phyloP scores from a whole-genome alignment of 306 rosid genomes.

The Lupinus albus region DNA sequence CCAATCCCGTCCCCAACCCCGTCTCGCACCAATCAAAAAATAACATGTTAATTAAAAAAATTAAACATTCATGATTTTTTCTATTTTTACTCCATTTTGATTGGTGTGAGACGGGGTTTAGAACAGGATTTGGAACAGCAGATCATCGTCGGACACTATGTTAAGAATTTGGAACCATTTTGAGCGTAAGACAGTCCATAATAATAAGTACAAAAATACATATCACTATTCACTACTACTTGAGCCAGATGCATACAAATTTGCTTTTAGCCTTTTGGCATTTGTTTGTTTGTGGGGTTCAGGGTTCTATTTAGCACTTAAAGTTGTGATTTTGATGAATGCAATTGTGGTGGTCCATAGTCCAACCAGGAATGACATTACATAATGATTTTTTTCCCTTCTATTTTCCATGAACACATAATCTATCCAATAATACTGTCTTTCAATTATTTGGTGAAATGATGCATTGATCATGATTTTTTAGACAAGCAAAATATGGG shows the following conservation, averaged over 20 bases:
- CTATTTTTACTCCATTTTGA: too few species aligned
- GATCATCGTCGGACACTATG: too few species aligned
- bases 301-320: constrained; percentile 18
- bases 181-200: constrained; percentile 1
- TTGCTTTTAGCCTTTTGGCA: not conserved
- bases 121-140: too few species aligned
- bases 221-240: not conserved
- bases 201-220: not conserved
- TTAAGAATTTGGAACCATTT: not conserved
- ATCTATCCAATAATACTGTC: constrained; percentile 5
- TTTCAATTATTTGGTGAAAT: not conserved
- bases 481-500: not conserved
- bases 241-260: not conserved
- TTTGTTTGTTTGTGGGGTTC: constrained; percentile 11
- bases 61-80: too few species aligned
- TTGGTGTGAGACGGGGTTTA: too few species aligned
- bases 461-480: constrained; percentile 9
- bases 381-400: not conserved
- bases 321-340: constrained; percentile 8
- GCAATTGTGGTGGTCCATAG: constrained; percentile 13
- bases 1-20: too few species aligned
- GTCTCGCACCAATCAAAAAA: too few species aligned
- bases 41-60: too few species aligned
- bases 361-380: not conserved
- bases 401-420: not conserved